These are phyloP conservation scores for Naematelia encephala DNA, from an alignment of 768 basidiomycete species.

Conservation along the genomic window DNA sequence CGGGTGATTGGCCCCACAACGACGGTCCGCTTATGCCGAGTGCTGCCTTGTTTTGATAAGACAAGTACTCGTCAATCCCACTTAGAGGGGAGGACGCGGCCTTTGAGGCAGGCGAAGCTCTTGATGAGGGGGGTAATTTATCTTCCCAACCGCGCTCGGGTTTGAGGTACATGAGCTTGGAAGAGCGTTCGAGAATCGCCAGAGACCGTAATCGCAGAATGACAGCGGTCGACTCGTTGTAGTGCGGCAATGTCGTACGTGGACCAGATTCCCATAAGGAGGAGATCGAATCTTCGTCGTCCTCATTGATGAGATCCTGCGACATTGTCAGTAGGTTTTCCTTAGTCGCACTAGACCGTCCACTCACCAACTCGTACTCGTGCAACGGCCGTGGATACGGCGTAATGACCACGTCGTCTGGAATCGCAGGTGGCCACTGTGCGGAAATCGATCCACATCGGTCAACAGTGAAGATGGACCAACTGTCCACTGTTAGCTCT, in stretches of 20 bases:
- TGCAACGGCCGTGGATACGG: constrained; percentile 38
- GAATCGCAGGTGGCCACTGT: constrained; percentile 31
- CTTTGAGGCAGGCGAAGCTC: neutral
- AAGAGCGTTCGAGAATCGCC: constrained; percentile 32
- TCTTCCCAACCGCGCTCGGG: constrained; percentile 32
- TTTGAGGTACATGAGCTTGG: constrained; percentile 37
- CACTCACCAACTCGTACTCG: constrained; percentile 42
- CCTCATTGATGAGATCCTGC: constrained; percentile 8
- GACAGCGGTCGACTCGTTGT: constrained; percentile 19
- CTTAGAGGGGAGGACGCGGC: neutral
- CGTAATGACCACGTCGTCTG: constrained; percentile 33
- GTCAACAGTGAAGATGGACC: constrained; percentile 36
- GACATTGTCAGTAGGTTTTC: neutral
- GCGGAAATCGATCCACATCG: constrained; percentile 32
- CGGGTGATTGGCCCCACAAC: neutral
- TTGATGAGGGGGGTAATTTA: neutral
- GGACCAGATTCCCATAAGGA: constrained; percentile 6
- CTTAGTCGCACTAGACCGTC: neutral
- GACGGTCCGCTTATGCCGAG: neutral
- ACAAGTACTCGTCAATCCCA: constrained; percentile 33
- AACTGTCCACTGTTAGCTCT: constrained; percentile 23
- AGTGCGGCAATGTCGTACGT: constrained; percentile 11
- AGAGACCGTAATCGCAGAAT: constrained; percentile 29
- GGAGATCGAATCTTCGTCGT: constrained; percentile 9
- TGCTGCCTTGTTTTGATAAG: constrained; percentile 14